These are phyloP conservation scores for Leccinellum rugosiceps DNA, from an alignment of 768 basidiomycete genomes.

Conservation along the genomic window DNA sequence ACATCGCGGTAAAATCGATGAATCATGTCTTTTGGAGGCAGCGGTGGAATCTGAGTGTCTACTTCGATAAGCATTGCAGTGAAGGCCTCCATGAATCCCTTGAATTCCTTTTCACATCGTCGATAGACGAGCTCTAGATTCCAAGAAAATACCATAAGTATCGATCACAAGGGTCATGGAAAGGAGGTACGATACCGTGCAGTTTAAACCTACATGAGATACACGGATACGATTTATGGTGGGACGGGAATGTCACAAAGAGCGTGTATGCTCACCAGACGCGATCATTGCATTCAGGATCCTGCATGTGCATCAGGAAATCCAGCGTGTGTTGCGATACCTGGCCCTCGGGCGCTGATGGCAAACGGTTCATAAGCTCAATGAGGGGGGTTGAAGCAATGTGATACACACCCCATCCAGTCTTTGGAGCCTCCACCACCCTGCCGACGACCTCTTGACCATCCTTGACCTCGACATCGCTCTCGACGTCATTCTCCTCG, in stretches of 20 bases:
- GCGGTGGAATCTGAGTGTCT: conserved; percentile 79
- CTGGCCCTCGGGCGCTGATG: conserved; percentile 74
- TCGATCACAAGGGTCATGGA: background rate
- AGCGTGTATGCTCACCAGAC: conserved; percentile 53
- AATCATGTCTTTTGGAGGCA: conserved; percentile 89
- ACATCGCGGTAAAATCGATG: conserved; percentile 94
- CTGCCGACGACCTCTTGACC: conserved; percentile 71
- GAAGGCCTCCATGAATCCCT: conserved; percentile 72
- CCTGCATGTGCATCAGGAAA: conserved; percentile 66
- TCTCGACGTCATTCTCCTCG: conserved; percentile 31
- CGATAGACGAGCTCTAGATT: conserved; percentile 26
- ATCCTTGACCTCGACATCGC: conserved; percentile 49
- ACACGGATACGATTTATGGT: background rate
- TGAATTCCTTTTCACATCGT: conserved; percentile 86
- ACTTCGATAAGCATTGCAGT: conserved; percentile 64
- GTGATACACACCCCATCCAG: conserved; percentile 59
- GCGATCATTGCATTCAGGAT: conserved; percentile 80
- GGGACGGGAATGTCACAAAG: background rate
- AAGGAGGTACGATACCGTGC: conserved; percentile 46
- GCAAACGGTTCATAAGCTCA: background rate
- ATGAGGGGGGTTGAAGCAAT: background rate
- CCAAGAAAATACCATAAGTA: background rate
- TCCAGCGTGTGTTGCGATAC: conserved; percentile 84
- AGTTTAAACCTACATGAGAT: conserved; percentile 69
- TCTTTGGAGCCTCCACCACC: conserved; percentile 78